Percentiles rank a stretch among this genome's conserved stretches.
Evolutionary conservation across 2,329 filamentous ascomycete species (phyloP).

Genomic region (Sphaceloma murrayae): DNA sequence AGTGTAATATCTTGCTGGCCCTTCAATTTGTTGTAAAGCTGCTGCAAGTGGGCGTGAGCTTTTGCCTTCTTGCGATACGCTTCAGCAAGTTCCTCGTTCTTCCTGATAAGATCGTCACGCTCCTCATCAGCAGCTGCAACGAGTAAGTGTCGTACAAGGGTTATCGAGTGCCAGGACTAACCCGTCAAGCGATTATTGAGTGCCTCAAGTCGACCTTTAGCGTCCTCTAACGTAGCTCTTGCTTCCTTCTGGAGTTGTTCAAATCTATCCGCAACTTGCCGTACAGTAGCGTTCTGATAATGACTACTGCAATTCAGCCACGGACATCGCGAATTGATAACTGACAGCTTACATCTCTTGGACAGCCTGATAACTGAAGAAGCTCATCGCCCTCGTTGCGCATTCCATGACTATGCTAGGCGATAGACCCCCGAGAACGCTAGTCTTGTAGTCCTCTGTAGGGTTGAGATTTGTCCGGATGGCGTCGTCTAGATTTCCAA

Average conservation of each 20-base stretch:
- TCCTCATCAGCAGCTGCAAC: slow-evolving; percentile 48
- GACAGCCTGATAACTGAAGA: slow-evolving; percentile 78
- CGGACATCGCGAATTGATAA: not conserved
- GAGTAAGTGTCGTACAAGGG: slow-evolving; percentile 18
- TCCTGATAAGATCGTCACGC: slow-evolving; percentile 54
- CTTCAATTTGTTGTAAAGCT: slow-evolving; percentile 22
- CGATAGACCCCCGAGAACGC: slow-evolving; percentile 69
- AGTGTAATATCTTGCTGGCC: slow-evolving; percentile 27
- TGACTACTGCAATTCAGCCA: slow-evolving; percentile 39
- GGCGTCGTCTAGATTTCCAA: slow-evolving; percentile 66
- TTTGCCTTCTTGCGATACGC: slow-evolving; percentile 61
- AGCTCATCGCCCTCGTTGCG: slow-evolving; percentile 65
- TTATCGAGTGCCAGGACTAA: too few species aligned
- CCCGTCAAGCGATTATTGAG: slow-evolving; percentile 52
- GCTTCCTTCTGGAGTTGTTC: slow-evolving; percentile 53
- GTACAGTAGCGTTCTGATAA: slow-evolving; percentile 68
- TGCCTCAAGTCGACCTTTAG: slow-evolving; percentile 64
- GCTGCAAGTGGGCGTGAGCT: slow-evolving; percentile 58
- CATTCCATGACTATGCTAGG: slow-evolving; percentile 81
- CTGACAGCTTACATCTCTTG: slow-evolving; percentile 68
- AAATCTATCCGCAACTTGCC: slow-evolving; percentile 64
- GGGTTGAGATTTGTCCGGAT: slow-evolving; percentile 63
- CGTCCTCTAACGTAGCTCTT: slow-evolving; percentile 64
- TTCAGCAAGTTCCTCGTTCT: slow-evolving; percentile 61
- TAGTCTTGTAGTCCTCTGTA: slow-evolving; percentile 82